Base-by-base conservation (phyloP, 208 protist species). In the Leishmania amazonensis region DNA sequence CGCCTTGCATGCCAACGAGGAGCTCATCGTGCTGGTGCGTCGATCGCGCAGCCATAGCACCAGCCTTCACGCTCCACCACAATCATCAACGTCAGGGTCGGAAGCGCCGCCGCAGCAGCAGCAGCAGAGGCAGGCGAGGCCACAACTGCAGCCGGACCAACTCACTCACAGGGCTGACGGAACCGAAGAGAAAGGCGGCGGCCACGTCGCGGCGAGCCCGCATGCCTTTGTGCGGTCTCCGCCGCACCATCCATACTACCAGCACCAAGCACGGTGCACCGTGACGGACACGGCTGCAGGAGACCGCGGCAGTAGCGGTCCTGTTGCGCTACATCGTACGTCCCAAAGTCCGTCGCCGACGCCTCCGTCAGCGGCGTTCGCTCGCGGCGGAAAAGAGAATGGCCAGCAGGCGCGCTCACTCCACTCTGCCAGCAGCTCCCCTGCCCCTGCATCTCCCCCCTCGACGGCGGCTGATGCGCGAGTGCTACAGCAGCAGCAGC, bases 1-100 rank as follows among this genome's bases (percentile, higher is more conserved):
- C 40, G 6, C 38, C 45, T 47, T n/a, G 45, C 35, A 78, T 7
- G 70, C 11, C 24, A 53, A 80, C 42, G 76, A 78, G 15, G 75
- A 82, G 24, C 77, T 85, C 19, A 76, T 85, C 71, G 78, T 85
- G 4, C 17, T 85, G 60, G 64, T 85, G 1, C 83, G 73, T 31
- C 83, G 78, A 28, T 85, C 83, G 13, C 21, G 60, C 77, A 85
- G 78, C 47, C 78, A 45, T 51, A 80, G n/a, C 62, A 4, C 81
- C 21, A 7, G 57, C 21, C 75, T 70, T 15, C 40, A 62, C 31
- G 62, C 71, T 13, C 73, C 73, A 28, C 62, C 71, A 47, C 6
- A 62, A 19, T 24, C 42, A 19, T 68, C 75, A 35, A 28, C 31
- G 49, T 13, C 54, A 40, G 7, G 57, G 45, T 35, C 45, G 77